These are phyloP conservation scores for Plasmodium berghei DNA, from an alignment of 169 alveolate genomes.

Conservation along the genomic window DNA sequence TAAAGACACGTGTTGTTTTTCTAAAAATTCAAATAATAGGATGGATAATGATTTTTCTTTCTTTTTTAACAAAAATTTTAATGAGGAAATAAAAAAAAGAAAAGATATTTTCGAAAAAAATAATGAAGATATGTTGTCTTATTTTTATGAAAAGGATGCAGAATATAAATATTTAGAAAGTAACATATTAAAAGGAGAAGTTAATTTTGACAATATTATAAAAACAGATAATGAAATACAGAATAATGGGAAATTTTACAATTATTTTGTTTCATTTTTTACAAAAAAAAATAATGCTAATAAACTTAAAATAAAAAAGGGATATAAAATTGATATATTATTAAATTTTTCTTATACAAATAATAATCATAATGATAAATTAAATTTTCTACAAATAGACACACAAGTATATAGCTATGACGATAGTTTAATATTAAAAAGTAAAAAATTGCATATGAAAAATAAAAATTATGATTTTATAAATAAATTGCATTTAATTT, in stretches of 20 bases:
- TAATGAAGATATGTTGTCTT: not conserved
- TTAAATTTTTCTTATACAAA: constrained; percentile 54
- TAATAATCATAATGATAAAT: constrained; percentile 55
- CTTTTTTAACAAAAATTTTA: not conserved
- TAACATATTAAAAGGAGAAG: constrained; percentile 61
- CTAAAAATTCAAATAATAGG: constrained; percentile 15
- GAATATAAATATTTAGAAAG: constrained; percentile 36
- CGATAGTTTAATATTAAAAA: constrained; percentile 24
- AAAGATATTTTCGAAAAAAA: constrained; percentile 2
- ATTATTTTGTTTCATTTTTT: constrained; percentile 17
- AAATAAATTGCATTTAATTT: constrained; percentile 63
- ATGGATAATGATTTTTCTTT: not conserved
- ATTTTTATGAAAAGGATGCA: constrained; percentile 17
- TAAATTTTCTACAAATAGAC: constrained; percentile 32
- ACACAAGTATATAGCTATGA: constrained; percentile 29
- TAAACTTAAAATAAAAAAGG: constrained; percentile 37
- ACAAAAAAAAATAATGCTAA: constrained; percentile 9
- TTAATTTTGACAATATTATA: constrained; percentile 19
- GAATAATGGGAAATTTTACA: too few relatives aligned
- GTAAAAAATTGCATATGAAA: constrained; percentile 50
- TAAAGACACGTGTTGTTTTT: constrained; percentile 28
- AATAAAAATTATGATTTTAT: constrained; percentile 49
- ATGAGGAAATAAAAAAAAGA: not conserved
- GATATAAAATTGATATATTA: constrained; percentile 57
- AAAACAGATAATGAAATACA: not conserved